phyloP scores from a whole-genome alignment of 208 protist species.

The Balamuthia mandrillaris region DNA sequence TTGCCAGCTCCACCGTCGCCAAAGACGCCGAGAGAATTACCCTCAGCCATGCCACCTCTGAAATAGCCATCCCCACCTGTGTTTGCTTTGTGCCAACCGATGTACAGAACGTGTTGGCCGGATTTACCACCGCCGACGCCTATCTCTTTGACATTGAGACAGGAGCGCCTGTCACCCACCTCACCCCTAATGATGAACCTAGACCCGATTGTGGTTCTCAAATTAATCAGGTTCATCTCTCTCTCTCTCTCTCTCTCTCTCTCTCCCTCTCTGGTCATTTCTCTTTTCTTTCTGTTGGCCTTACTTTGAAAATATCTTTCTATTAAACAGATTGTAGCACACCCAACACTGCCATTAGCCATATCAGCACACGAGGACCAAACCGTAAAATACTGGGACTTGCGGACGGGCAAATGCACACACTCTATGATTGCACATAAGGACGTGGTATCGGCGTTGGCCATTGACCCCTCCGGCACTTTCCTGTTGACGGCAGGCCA shows the following conservation, averaged over 20 bases:
- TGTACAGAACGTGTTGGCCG: neutral
- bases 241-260: neutral
- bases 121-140: conserved; percentile 1
- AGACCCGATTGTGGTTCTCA: neutral
- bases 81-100: neutral
- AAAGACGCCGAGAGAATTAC: neutral
- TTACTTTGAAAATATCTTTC: no score
- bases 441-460: conserved; percentile 33
- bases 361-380: conserved; percentile 49
- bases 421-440: conserved; percentile 53
- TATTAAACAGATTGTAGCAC: conserved; percentile 42
- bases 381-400: conserved; percentile 54
- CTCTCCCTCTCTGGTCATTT: neutral
- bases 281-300: no score
- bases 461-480: conserved; percentile 50
- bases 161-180: neutral
- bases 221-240: neutral
- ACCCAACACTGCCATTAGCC: conserved; percentile 11
- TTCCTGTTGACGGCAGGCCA: conserved; percentile 42
- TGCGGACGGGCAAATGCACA: neutral
- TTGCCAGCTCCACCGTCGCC: neutral
- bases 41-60: neutral
- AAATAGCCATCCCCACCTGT: neutral
- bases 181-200: neutral
- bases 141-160: conserved; percentile 31